Base-by-base conservation (phyloP, 164 flowering plant genomes). In the Magnolia officinalis region DNA sequence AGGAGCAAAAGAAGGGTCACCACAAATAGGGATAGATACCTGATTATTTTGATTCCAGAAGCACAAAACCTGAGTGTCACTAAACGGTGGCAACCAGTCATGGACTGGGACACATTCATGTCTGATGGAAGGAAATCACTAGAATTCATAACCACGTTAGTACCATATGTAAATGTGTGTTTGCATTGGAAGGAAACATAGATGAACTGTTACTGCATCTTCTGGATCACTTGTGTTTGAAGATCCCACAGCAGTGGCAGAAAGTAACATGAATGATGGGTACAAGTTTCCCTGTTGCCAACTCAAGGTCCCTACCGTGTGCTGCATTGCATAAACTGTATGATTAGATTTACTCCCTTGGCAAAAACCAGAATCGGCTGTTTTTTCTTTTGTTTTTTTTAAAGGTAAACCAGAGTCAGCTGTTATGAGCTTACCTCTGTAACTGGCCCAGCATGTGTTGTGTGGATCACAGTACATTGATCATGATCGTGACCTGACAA, bases 401-500 rank as follows among this genome's bases (percentile, higher is more conserved):
- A 23, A 23, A 23, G 24, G 24, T 23, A 23, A 23, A 23, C 24
- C 24, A 23, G 24, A 23, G 1, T 23, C 24, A 23, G 24, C 24
- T 23, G 24, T 23, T 23, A 77, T 70, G 8, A 63, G 50, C 77
- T 80, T 80, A 91, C 99, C 98, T 93, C 99, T 14, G 24, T 77
- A 13, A 91, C 80, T 8, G 84, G 78, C 72, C 95, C 91, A 81
- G 61, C 26, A 68, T 82, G 87, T 58, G 90, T 76, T 71, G 64
- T 72, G 77, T 95, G 99, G 71, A 80, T 86, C 66, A 91, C 85
- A 1, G 90, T 89, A 78, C 99, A 95, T 80, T 95, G 99, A 83
- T 95, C 99, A 77, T 95, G 99, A 85, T 95, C 99, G 83, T 95
- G 99, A 61, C 97, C 99, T 59, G 99, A 95, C 61, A 95, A 81